These are phyloP conservation scores for Trichoderma cornu-damae DNA, from an alignment of 2,329 filamentous ascomycete species.

Conservation along the genomic window DNA sequence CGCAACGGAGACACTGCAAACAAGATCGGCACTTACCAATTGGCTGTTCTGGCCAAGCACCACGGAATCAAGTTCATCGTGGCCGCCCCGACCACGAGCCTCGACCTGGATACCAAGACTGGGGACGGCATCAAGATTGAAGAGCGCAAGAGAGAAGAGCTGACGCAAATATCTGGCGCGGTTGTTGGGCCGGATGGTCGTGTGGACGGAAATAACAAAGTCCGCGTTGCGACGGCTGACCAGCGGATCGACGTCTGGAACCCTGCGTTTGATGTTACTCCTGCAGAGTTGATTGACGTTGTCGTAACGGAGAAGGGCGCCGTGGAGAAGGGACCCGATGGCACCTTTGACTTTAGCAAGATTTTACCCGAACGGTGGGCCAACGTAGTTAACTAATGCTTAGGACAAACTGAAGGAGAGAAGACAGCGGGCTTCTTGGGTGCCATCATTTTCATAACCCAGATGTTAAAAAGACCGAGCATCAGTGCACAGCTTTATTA, in stretches of 20 bases:
- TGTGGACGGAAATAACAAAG: constrained; percentile 58
- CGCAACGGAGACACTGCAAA: constrained; percentile 97
- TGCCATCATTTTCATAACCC: background rate
- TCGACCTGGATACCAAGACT: constrained; percentile 74
- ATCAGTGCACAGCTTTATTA: background rate
- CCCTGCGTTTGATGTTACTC: constrained; percentile 93
- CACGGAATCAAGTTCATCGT: constrained; percentile 94
- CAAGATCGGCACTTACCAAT: constrained; percentile 92
- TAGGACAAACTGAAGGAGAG: background rate
- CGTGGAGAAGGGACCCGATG: constrained; percentile 68
- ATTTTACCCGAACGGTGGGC: constrained; percentile 54
- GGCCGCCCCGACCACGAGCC: constrained; percentile 88
- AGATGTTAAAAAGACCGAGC: background rate
- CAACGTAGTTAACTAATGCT: constrained; percentile 25
- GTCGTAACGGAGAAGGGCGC: constrained; percentile 91
- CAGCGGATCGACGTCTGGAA: constrained; percentile 87
- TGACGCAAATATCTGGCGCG: constrained; percentile 79
- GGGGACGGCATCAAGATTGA: constrained; percentile 85
- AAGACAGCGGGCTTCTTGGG: background rate
- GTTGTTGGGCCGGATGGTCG: constrained; percentile 58
- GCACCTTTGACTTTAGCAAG: constrained; percentile 60
- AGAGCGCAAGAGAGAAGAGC: constrained; percentile 72
- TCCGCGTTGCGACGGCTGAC: constrained; percentile 73
- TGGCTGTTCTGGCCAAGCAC: constrained; percentile 82
- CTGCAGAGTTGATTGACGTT: constrained; percentile 80